Percentiles rank a stretch among this genome's conserved stretches.
Evolutionary conservation across 768 basidiomycete genomes (phyloP).

Genomic region (Mycena amicta): DNA sequence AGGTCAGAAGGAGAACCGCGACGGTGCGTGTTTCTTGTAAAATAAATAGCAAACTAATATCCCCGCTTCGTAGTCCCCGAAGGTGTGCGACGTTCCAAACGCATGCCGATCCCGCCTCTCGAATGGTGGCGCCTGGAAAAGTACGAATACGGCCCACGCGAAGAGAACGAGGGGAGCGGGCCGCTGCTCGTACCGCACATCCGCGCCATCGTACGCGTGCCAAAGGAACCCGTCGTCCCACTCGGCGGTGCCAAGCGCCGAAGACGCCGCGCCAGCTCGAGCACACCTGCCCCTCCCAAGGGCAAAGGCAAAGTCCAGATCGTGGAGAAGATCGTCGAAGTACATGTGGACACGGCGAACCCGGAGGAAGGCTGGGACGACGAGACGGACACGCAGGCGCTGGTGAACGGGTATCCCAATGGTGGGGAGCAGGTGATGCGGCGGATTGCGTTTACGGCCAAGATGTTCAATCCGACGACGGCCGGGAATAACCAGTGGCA

Average conservation of each 20-base stretch:
- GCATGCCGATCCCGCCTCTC: constrained; percentile 72
- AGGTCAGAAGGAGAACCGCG: constrained; percentile 42
- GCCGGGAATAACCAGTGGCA: constrained; percentile 64
- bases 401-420: constrained; percentile 69
- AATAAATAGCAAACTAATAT: neutral
- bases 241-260: constrained; percentile 27
- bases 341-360: constrained; percentile 29
- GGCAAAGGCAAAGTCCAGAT: constrained; percentile 3
- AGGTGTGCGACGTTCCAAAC: constrained; percentile 71
- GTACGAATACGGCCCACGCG: constrained; percentile 70
- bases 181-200: constrained; percentile 65
- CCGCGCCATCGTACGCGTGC: constrained; percentile 63
- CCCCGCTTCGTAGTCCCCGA: constrained; percentile 33
- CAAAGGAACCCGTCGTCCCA: constrained; percentile 30
- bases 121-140: constrained; percentile 93
- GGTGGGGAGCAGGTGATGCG: constrained; percentile 62
- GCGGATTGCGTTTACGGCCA: constrained; percentile 82
- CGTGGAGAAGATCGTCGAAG: constrained; percentile 39
- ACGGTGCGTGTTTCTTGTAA: constrained; percentile 28
- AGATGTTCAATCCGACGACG: constrained; percentile 62
- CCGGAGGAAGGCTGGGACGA: constrained; percentile 88
- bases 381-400: constrained; percentile 65
- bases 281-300: neutral
- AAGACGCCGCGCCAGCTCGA: constrained; percentile 36
- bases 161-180: constrained; percentile 37